Conservation (phyloP, 2,329 filamentous ascomycete genomes). For the Didymella pinodella region DNA sequence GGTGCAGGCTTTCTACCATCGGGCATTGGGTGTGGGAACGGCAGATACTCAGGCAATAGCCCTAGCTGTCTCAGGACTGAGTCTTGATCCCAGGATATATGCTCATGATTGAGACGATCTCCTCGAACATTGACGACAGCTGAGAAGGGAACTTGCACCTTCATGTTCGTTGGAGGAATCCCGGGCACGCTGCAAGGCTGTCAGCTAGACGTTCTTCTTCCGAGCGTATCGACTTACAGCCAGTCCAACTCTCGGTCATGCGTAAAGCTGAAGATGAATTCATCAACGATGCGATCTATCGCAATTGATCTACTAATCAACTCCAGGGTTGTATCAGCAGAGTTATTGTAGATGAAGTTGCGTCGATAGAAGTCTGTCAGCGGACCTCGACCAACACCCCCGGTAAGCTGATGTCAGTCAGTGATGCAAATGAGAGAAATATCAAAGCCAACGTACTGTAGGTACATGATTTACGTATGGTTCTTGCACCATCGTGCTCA, state of each 20-base stretch:
- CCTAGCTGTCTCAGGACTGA: background rate
- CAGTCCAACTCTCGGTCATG: background rate
- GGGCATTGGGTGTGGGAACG: background rate
- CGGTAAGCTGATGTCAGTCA: background rate
- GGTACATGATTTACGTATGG: constrained; percentile 65
- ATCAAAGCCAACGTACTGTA: background rate
- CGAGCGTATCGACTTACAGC: background rate
- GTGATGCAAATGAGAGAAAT: background rate
- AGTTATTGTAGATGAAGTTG: background rate
- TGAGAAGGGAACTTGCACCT: background rate
- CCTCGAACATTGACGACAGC: background rate
- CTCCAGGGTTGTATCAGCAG: background rate
- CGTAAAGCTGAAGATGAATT: background rate
- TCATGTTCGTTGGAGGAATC: background rate
- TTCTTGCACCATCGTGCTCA: constrained; percentile 80
- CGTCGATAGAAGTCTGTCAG: background rate
- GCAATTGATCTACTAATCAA: background rate
- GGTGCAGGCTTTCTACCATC: background rate
- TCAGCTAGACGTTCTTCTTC: background rate
- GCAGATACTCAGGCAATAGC: background rate
- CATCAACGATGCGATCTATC: background rate
- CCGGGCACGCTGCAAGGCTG: background rate
- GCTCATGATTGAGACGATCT: background rate
- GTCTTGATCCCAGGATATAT: background rate
- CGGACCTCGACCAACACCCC: background rate